Conservation (phyloP, 2,329 filamentous ascomycete genomes). For the Macrophomina phaseolina region DNA sequence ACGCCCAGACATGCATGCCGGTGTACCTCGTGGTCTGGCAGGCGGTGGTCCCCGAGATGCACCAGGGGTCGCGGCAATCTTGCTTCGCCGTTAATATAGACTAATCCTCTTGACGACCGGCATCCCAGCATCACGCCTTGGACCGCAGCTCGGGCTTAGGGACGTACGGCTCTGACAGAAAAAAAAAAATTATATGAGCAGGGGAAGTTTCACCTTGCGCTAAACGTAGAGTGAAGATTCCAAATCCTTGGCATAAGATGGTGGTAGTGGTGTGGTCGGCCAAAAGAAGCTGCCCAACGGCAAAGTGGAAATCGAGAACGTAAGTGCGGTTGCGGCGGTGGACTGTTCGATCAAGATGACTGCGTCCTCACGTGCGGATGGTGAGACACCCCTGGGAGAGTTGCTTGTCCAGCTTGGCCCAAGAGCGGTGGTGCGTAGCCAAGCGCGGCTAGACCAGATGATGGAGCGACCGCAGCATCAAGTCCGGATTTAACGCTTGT, state of each 20-base stretch:
- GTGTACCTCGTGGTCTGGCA: background rate
- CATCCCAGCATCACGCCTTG: background rate
- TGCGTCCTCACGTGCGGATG: conserved; percentile 6
- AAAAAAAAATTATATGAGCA: background rate
- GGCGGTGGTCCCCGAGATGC: conserved; percentile 22
- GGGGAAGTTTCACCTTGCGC: background rate
- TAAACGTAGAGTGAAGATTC: background rate
- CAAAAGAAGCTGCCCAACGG: background rate
- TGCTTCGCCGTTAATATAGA: conserved; percentile 19
- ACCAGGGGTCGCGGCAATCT: conserved; percentile 17
- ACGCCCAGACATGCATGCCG: background rate
- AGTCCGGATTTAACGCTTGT: conserved; percentile 5
- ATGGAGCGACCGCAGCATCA: conserved; percentile 22
- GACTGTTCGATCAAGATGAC: conserved; percentile 3
- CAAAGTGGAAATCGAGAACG: background rate
- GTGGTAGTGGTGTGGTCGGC: background rate
- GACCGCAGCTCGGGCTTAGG: background rate
- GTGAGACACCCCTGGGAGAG: conserved; percentile 4
- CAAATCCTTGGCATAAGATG: background rate
- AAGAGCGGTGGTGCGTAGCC: conserved; percentile 4
- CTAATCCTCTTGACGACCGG: background rate
- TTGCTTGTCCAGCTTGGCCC: conserved; percentile 12
- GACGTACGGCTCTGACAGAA: background rate
- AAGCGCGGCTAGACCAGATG: conserved; percentile 22
- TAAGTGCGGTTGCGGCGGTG: conserved; percentile 4